phyloP scores from a whole-genome alignment of 169 alveolate species.

The Cardiosporidium cionae region DNA sequence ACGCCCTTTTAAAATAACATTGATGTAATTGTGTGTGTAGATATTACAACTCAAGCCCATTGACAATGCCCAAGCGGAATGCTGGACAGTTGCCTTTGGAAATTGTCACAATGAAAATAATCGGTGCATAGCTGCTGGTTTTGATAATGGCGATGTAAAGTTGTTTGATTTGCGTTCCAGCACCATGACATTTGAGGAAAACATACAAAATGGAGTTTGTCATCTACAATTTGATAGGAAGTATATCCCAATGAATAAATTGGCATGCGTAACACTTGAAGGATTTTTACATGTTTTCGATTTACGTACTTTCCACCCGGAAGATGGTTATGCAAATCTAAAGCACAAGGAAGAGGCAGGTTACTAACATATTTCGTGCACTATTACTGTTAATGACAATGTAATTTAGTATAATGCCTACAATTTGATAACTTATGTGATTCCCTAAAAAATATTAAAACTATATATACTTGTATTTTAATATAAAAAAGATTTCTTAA shows the following conservation, averaged over 20 bases:
- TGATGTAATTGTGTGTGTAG: too few relatives aligned
- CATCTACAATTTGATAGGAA: constrained; percentile 75
- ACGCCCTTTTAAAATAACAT: too few relatives aligned
- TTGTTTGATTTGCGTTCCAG: constrained; percentile 75
- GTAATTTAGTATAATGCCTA: background rate
- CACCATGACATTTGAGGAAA: constrained; percentile 73
- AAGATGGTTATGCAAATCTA: constrained; percentile 66
- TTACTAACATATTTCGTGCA: background rate
- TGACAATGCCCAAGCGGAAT: too few relatives aligned
- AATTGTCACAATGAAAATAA: constrained; percentile 20
- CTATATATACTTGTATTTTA: background rate
- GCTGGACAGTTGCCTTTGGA: constrained; percentile 89
- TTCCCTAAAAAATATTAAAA: background rate
- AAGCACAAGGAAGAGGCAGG: constrained; percentile 5
- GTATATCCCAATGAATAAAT: constrained; percentile 81
- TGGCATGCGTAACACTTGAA: constrained; percentile 79
- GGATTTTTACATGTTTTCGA: constrained; percentile 73
- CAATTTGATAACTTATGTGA: background rate
- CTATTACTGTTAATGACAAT: background rate
- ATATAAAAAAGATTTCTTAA: background rate
- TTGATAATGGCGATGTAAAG: constrained; percentile 89
- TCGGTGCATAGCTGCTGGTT: constrained; percentile 61
- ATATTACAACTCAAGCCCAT: too few relatives aligned
- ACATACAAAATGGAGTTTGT: constrained; percentile 78
- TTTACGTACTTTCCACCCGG: constrained; percentile 71